Percentiles rank a stretch among this genome's conserved stretches.
Conservation (phyloP, 192 early-diverging fungal genomes). For the Chytriomyces confervae region DNA sequence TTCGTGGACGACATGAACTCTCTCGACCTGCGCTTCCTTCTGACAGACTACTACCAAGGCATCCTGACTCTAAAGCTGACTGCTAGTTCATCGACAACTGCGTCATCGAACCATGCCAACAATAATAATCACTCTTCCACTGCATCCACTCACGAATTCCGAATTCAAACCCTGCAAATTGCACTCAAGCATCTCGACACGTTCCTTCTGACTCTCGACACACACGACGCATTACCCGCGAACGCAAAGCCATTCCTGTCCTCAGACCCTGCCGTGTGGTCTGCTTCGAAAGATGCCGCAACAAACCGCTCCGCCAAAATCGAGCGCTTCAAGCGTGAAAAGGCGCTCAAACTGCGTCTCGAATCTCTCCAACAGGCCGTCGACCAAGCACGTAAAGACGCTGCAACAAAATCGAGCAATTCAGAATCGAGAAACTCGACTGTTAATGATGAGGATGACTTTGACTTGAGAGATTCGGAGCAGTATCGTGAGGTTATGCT, state of each 20-base stretch:
- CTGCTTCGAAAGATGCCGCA: slow-evolving; percentile 51
- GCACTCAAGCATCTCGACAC: slow-evolving; percentile 42
- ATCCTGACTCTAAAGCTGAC: slow-evolving; percentile 4
- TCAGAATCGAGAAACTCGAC: slow-evolving; percentile 1
- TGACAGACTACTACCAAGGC: slow-evolving; percentile 30
- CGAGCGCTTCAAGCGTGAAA: slow-evolving; percentile 77
- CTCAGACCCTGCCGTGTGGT: neutral
- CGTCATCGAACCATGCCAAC: neutral
- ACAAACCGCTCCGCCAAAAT: slow-evolving; percentile 74
- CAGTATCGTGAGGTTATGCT: slow-evolving; percentile 75
- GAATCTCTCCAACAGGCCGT: slow-evolving; percentile 41
- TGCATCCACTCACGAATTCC: neutral
- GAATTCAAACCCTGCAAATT: neutral
- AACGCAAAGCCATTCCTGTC: slow-evolving; percentile 46
- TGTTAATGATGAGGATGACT: slow-evolving; percentile 40
- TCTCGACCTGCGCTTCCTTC: slow-evolving; percentile 65
- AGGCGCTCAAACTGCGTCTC: slow-evolving; percentile 66
- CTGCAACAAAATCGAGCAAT: neutral
- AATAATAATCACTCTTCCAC: neutral
- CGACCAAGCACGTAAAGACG: slow-evolving; percentile 5
- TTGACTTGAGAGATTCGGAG: slow-evolving; percentile 69
- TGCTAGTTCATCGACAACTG: neutral
- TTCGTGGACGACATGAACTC: slow-evolving; percentile 86
- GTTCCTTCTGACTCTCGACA: slow-evolving; percentile 41
- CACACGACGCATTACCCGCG: slow-evolving; percentile 37